phyloP scores from a whole-genome alignment of 2,329 filamentous ascomycete species.

The Arachnomyces sp. region DNA sequence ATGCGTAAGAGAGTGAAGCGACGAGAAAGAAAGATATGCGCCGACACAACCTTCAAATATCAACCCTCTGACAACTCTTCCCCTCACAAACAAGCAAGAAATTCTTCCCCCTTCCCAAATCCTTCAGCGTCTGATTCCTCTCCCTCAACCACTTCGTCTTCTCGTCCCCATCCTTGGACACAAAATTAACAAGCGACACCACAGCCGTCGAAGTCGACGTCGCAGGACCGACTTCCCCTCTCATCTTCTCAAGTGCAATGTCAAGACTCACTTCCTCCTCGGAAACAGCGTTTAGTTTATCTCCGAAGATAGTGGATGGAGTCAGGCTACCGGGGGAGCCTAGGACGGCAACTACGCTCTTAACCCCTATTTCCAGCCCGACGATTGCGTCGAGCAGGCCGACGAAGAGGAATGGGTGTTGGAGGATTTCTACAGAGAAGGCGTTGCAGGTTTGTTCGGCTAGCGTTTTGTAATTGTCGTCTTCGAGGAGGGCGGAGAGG shows the following conservation, averaged over 20 bases:
- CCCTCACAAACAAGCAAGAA: constrained; percentile 32
- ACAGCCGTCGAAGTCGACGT: constrained; percentile 26
- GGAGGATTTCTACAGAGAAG: constrained; percentile 84
- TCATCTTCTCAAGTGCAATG: constrained; percentile 24
- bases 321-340: constrained; percentile 29
- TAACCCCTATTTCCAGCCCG: constrained; percentile 62
- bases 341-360: constrained; percentile 50
- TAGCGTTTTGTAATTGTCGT: constrained; percentile 54
- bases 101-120: constrained; percentile 31
- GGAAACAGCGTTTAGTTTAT: constrained; percentile 10
- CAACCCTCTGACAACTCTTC: constrained; percentile 28
- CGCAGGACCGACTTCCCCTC: constrained; percentile 25
- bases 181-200: constrained; percentile 30
- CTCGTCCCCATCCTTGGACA: constrained; percentile 25
- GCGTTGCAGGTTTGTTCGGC: constrained; percentile 71
- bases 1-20: not conserved
- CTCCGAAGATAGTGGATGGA: constrained; percentile 7
- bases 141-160: constrained; percentile 31
- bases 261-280: constrained; percentile 19
- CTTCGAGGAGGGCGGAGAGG: constrained; percentile 61
- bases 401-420: constrained; percentile 88
- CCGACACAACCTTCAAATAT: constrained; percentile 21
- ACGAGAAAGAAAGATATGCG: too few species aligned
- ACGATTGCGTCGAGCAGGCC: constrained; percentile 72
- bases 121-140: constrained; percentile 30